Evolutionary conservation across 257 asterid genomes (phyloP), one percentile per base, ranked within the genome.

Genomic region (Solanum chilense): DNA sequence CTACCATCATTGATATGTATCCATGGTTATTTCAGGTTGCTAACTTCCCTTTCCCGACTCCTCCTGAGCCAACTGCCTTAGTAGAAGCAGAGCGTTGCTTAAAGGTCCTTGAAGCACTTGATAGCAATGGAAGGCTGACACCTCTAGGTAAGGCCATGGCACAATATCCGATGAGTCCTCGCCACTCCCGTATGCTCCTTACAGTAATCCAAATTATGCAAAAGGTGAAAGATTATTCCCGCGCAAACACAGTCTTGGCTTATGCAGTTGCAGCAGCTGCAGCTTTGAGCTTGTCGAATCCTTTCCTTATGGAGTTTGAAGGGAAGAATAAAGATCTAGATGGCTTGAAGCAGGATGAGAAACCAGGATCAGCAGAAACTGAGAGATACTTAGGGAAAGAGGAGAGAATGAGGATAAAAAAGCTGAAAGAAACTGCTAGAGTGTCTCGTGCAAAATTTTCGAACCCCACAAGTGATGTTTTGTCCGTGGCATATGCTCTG

Each of bases 171-270:
- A 93, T 97, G 99, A 94, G 95, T 84, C 99, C 99, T 87, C 98
- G 99, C 66, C 99, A 97, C 90, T 97, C 99, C 77, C 94, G 98
- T 86, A 94, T 95, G 98, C 99, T 97, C 88, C 99, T 97, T 86
- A 95, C 98, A 16, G 98, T 94, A 78, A 92, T 97, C 88, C 94
- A 92, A 88, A 92, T 94, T 70, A 94, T 94, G 95, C 92, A 77
- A 33, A 89, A 93, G 35, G 85, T 52, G 75, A 90, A 91, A 88
- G 83, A 86, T 60, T 88, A 85, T 70, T 60, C 71, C 29, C 94
- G 94, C 18, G 93, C 96, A 56, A 94, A 93, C 87, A 87, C 93
- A 80, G 98, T 97, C 82, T 88, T 97, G 91, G 98, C 93, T 37
- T 97, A 92, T 91, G 98, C 98, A 41, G 95, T 91, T 88, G 95